phyloP scores from a whole-genome alignment of 2,329 filamentous ascomycete species.

The Talaromyces sp. region DNA sequence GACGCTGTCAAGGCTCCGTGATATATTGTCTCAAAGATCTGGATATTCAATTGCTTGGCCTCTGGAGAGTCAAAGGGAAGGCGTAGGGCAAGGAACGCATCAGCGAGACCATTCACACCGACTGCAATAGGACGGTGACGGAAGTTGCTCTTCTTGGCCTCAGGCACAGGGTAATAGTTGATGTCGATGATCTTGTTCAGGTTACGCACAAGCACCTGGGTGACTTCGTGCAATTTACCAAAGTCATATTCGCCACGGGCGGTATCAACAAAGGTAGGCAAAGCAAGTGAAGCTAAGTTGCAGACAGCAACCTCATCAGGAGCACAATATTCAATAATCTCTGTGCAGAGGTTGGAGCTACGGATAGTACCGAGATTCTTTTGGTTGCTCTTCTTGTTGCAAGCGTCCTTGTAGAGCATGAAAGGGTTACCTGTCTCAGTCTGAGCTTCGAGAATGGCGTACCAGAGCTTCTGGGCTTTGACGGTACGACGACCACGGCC shows the following conservation, averaged over 20 bases:
- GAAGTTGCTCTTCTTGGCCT: slow-evolving; percentile 95
- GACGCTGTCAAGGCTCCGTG: slow-evolving; percentile 91
- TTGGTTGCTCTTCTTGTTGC: slow-evolving; percentile 99
- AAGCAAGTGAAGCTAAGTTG: slow-evolving; percentile 90
- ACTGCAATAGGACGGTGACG: slow-evolving; percentile 93
- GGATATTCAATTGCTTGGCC: slow-evolving; percentile 88
- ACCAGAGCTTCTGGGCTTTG: slow-evolving; percentile 99
- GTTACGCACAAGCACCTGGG: slow-evolving; percentile 87
- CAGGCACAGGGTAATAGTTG: slow-evolving; percentile 96
- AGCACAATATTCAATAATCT: slow-evolving; percentile 96
- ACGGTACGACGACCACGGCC: slow-evolving; percentile 85
- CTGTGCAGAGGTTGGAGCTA: slow-evolving; percentile 97
- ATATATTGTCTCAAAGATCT: slow-evolving; percentile 99
- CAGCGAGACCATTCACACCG: slow-evolving; percentile 94
- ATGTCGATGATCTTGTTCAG: slow-evolving; percentile 97
- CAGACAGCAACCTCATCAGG: slow-evolving; percentile 98
- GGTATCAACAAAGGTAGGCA: slow-evolving; percentile 88
- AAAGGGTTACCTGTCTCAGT: slow-evolving; percentile 99
- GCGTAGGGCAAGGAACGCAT: slow-evolving; percentile 94
- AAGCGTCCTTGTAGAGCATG: slow-evolving; percentile 99
- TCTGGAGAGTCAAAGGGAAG: slow-evolving; percentile 96
- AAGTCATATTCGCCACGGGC: slow-evolving; percentile 86
- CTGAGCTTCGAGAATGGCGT: slow-evolving; percentile 95
- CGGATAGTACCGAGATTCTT: slow-evolving; percentile 99
- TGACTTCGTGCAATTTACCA: slow-evolving; percentile 91